phyloP scores from a whole-genome alignment of 2,329 filamentous ascomycete genomes.

The Fonsecaea multimorphosa region DNA sequence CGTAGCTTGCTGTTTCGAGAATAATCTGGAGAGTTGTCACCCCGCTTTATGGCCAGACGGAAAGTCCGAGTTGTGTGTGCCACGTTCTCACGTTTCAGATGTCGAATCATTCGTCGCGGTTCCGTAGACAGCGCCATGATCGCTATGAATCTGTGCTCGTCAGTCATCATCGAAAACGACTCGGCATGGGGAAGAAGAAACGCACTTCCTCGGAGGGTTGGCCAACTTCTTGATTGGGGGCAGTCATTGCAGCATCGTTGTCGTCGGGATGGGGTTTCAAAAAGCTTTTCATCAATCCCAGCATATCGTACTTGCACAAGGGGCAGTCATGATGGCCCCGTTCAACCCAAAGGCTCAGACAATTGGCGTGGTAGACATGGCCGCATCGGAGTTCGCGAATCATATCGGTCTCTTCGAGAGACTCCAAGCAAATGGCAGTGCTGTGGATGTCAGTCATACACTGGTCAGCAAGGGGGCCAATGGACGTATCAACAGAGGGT shows the following conservation, averaged over 20 bases:
- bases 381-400: constrained; percentile 33
- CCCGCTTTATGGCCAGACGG: not conserved
- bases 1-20: not conserved
- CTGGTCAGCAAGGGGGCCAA: not conserved
- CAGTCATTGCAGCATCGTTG: not conserved
- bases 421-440: constrained; percentile 34
- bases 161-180: not conserved
- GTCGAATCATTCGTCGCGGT: not conserved
- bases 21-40: not conserved
- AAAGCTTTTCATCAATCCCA: constrained; percentile 23
- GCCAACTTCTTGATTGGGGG: not conserved
- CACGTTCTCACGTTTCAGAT: not conserved
- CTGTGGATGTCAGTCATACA: constrained; percentile 25
- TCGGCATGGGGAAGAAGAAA: not conserved
- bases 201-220: constrained; percentile 2
- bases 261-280: constrained; percentile 12
- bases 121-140: not conserved
- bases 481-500: constrained; percentile 29
- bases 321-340: constrained; percentile 35
- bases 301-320: constrained; percentile 35
- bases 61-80: not conserved
- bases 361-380: constrained; percentile 31
- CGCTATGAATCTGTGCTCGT: not conserved
- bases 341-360: constrained; percentile 35
- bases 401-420: constrained; percentile 31